These are phyloP conservation scores for Myriangium duriaei DNA, from an alignment of 2,329 filamentous ascomycete species.

Conservation along the genomic window DNA sequence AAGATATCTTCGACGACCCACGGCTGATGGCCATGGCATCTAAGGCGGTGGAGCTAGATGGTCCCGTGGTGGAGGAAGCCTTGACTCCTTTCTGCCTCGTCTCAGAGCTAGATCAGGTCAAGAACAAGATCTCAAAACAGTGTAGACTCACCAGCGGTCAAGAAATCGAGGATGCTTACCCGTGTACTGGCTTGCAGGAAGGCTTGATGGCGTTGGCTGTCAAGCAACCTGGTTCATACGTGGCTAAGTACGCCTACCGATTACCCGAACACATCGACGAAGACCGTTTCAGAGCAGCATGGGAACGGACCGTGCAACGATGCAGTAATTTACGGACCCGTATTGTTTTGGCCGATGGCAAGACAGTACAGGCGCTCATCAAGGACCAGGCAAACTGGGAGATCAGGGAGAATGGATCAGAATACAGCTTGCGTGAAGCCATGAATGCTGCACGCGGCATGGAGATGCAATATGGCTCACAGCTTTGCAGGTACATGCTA, in stretches of 20 bases:
- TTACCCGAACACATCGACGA: background rate
- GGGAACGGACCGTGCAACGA: background rate
- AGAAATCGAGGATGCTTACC: background rate
- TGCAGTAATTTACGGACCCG: constrained; percentile 12
- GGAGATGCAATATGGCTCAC: constrained; percentile 28
- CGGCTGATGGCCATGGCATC: constrained; percentile 4
- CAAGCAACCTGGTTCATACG: background rate
- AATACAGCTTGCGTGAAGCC: constrained; percentile 21
- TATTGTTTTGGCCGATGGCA: constrained; percentile 1
- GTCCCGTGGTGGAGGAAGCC: background rate
- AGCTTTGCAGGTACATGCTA: constrained; percentile 27
- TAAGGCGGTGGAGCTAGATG: background rate
- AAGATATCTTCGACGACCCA: background rate
- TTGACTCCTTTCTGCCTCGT: constrained; percentile 1
- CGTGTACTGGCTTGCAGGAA: background rate
- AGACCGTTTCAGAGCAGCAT: background rate
- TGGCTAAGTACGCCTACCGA: background rate
- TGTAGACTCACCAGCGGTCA: constrained; percentile 15
- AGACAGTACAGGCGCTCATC: constrained; percentile 4
- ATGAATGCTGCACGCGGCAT: constrained; percentile 23
- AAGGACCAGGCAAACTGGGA: constrained; percentile 11
- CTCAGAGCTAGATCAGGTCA: background rate
- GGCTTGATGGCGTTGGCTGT: background rate
- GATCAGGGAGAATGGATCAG: constrained; percentile 22
- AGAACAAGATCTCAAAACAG: background rate